Evolutionary conservation across 208 protist species (phyloP), one percentile per base, ranked within the genome.

Genomic region (Crithidia mellificae): DNA sequence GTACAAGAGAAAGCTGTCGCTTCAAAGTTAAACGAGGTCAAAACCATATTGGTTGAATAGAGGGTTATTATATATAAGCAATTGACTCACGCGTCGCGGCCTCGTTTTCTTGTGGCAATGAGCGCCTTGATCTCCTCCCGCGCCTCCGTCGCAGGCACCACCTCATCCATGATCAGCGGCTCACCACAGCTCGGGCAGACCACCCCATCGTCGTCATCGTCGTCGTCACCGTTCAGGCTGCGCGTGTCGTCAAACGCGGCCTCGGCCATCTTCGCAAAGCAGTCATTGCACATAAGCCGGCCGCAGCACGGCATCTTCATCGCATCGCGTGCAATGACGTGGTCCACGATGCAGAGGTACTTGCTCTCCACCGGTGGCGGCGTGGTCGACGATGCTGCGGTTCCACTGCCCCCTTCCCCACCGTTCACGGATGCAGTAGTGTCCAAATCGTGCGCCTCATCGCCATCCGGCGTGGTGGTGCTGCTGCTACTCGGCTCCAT

Each of bases 291-390:
- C 2, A 91, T 69, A 9, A 93, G 53, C 2, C 56, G 24, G 0
- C 52, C 66, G 58, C 91, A 96, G 72, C 91, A 96, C 19, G 84
- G 86, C 29, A 82, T 30, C 63, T 80, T 80, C 79, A 94, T 84
- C 6, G 91, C 83, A 39, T 92, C 77, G 9, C 69, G 70, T n/a
- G 84, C 85, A 1, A 92, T 2, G 38, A 78, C 68, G 17, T 73
- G 39, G 51, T 92, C 82, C 44, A 87, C 76, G 24, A 74, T 64
- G 68, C 90, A 96, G 24, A 46, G 2, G 20, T 62, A 53, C 52
- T 50, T 55, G 49, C 27, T 61, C 14, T 59, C 30, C 43, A 62
- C 22, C 29, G 53, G 53, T 3, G 49, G 19, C 4, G 39, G 3
- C 19, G 36, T 6, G 22, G 38, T 9, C 2, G 39, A 47, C 15